Percentiles rank a stretch among this genome's conserved stretches.
These are phyloP conservation scores for Mitosporidium daphniae DNA, from an alignment of 371 early-diverging fungal genomes.

Conservation along the genomic window DNA sequence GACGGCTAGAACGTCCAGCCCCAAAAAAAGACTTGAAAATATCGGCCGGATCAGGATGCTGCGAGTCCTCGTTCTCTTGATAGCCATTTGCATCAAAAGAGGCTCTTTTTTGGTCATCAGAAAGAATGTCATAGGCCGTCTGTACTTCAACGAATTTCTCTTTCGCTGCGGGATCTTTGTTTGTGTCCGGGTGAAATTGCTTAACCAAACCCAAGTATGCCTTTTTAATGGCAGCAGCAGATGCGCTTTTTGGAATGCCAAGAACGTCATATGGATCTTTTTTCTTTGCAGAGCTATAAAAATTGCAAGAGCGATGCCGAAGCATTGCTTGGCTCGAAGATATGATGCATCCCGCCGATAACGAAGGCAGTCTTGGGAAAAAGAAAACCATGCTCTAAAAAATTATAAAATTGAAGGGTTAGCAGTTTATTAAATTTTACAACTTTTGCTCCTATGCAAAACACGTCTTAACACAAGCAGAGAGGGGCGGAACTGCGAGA, in stretches of 20 bases:
- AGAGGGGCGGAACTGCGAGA: too few relatives aligned
- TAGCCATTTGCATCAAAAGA: conserved; percentile 60
- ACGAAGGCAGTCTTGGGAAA: too few relatives aligned
- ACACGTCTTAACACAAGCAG: too few relatives aligned
- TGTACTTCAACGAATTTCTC: conserved; percentile 77
- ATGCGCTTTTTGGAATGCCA: conserved; percentile 29
- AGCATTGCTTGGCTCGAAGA: too few relatives aligned
- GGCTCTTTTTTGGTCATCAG: conserved; percentile 46
- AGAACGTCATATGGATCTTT: conserved; percentile 35
- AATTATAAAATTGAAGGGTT: too few relatives aligned
- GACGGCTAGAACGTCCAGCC: conserved; percentile 13
- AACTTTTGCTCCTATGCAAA: too few relatives aligned
- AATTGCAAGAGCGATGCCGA: too few relatives aligned
- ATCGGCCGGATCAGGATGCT: conserved; percentile 14
- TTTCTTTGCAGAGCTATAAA: too few relatives aligned
- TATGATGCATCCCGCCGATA: too few relatives aligned
- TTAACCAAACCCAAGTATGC: conserved; percentile 57
- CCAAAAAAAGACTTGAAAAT: conserved; percentile 28
- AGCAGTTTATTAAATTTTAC: too few relatives aligned
- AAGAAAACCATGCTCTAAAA: too few relatives aligned
- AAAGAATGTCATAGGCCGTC: conserved; percentile 62
- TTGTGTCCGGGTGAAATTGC: conserved; percentile 74
- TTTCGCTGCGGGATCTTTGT: conserved; percentile 41
- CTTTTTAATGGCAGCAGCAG: conserved; percentile 49
- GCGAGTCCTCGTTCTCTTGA: conserved; percentile 19